Base-by-base conservation (phyloP, 805 yeast genomes). In the Saturnispora sekii region DNA sequence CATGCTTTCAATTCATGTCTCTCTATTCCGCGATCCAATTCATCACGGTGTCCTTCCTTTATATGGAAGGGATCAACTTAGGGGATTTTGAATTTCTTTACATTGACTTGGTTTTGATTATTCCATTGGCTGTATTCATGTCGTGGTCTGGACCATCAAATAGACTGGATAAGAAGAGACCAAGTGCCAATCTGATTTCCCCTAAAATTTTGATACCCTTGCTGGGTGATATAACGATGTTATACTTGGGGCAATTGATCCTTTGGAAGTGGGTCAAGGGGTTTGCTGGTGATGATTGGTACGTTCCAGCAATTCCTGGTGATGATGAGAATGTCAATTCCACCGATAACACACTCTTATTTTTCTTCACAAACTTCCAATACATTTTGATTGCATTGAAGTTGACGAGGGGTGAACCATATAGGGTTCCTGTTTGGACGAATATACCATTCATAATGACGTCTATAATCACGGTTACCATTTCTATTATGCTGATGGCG, bases 1-100 rank as follows among this genome's bases (percentile, higher is more conserved):
- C 96, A 32, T 93, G 98, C 63, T 93, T 93, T 77, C 94, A 88
- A 72, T 93, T 85, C 68, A 93, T 93, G 98, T 87, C 97, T 43
- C 65, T 94, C 48, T 93, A 93, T 65, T 86, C 96, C 1, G 97
- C 97, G 1, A 93, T 93, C 56, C 99, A 93, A 63, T 93, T 93
- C 58, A 73, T 87, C 43, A 76, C 96, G 0, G 94, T 93, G 32
- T 75, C 93, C 0, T 77, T 93, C 15, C 63, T 93, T 47, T 93
- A 93, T 67, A 79, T 81, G 53, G 72, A 84, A 45, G 98, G 98
- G 5, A 79, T 95, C 3, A 93, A 93, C 60, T 67, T 93, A 48
- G 99, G 99, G 9, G 98, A 93, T 64, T 89, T 93, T 67, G 98
- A 93, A 65, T 93, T 90, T 58, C 67, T 93, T 53, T 88, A 89